These are phyloP conservation scores for Gossypium ekmanianum DNA, from an alignment of 345 rosid genomes.

Conservation along the genomic window DNA sequence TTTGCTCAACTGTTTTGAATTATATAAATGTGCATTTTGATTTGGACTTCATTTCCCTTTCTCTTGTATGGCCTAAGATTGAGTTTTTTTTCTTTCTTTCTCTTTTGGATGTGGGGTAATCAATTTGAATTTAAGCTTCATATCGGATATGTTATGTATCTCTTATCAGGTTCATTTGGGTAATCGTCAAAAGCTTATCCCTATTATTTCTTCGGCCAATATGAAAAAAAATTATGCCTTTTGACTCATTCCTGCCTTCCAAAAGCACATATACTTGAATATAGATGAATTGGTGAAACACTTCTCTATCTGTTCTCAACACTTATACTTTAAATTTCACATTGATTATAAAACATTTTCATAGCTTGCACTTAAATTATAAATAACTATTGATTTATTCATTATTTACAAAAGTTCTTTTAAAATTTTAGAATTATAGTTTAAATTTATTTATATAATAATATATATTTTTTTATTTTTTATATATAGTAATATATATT, in stretches of 20 bases:
- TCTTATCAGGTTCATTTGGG: not conserved
- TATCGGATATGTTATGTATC: not conserved
- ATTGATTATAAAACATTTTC: no score
- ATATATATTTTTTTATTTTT: no score
- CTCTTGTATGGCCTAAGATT: not conserved
- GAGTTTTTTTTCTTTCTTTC: not conserved
- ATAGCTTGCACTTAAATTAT: no score
- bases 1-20: not conserved
- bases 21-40: not conserved
- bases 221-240: not conserved
- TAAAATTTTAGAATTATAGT: no score
- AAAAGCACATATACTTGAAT: not conserved
- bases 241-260: not conserved
- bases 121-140: conserved; percentile 6
- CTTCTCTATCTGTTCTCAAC: no score
- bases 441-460: no score
- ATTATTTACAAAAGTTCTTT: no score
- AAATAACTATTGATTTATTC: no score
- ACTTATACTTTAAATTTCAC: no score
- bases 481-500: no score
- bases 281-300: no score
- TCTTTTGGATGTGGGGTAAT: not conserved
- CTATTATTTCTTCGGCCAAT: not conserved
- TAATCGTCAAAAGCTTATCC: not conserved
- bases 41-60: not conserved